These are phyloP conservation scores for Globisporangium irregulare DNA, from an alignment of 352 stramenopile species.

Conservation along the genomic window DNA sequence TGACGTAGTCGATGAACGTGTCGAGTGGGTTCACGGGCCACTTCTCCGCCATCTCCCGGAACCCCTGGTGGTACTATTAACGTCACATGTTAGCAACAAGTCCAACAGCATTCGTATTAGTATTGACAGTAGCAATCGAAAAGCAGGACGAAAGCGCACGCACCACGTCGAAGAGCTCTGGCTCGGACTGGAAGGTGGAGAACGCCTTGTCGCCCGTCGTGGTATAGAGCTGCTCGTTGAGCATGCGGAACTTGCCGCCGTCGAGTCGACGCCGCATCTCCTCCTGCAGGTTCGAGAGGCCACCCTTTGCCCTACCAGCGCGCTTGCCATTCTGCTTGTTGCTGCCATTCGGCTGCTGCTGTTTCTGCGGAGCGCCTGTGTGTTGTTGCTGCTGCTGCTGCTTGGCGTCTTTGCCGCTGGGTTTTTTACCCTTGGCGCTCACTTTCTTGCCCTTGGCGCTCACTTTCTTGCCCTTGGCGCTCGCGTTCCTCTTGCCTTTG, in stretches of 20 bases:
- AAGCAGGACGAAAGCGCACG: conserved; percentile 4
- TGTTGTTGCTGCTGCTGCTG: conserved; percentile 13
- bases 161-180: conserved; percentile 93
- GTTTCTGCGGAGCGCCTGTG: conserved; percentile 1
- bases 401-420: conserved; percentile 3
- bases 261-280: conserved; percentile 89
- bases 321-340: conserved; percentile 15
- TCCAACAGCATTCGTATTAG: background rate
- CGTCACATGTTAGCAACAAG: background rate
- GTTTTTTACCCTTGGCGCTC: conserved; percentile 12
- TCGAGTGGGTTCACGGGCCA: conserved; percentile 98
- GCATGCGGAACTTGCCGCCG: conserved; percentile 95
- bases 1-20: conserved; percentile 95
- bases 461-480: conserved; percentile 14
- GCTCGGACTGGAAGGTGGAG: conserved; percentile 91
- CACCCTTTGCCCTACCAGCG: conserved; percentile 22
- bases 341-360: conserved; percentile 7
- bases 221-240: conserved; percentile 99
- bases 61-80: conserved; percentile 95
- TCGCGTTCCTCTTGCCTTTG: conserved; percentile 15
- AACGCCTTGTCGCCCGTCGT: conserved; percentile 90
- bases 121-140: background rate
- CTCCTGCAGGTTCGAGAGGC: conserved; percentile 61
- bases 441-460: conserved; percentile 14
- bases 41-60: conserved; percentile 94